A percentile compares a stretch with the other conserved stretches of the same genome.
phyloP scores from a whole-genome alignment of 2,329 filamentous ascomycete genomes.

The Aureobasidium lini region DNA sequence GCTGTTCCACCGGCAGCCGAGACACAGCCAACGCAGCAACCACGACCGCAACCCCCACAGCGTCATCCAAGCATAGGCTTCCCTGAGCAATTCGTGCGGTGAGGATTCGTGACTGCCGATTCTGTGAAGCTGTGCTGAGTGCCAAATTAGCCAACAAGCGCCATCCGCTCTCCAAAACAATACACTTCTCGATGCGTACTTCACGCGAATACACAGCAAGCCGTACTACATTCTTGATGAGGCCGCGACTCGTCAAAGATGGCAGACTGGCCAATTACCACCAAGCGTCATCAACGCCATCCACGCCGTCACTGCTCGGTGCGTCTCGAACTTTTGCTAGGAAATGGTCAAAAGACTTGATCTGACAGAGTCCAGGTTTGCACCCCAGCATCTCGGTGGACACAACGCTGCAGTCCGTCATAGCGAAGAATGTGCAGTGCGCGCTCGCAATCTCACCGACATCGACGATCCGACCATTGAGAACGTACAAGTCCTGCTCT shows the following conservation, averaged over 20 bases:
- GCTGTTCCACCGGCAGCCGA: not conserved
- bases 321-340: slow-evolving; percentile 45
- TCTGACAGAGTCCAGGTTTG: slow-evolving; percentile 51
- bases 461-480: slow-evolving; percentile 76
- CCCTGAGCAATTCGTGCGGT: slow-evolving; percentile 9
- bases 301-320: slow-evolving; percentile 41
- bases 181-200: slow-evolving; percentile 62
- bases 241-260: slow-evolving; percentile 60
- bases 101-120: not conserved
- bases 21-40: not conserved
- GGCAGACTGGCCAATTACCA: slow-evolving; percentile 60
- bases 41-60: not conserved
- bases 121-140: not conserved
- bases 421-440: slow-evolving; percentile 66
- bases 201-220: slow-evolving; percentile 70
- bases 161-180: slow-evolving; percentile 16
- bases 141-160: slow-evolving; percentile 1
- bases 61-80: slow-evolving; percentile 9
- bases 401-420: slow-evolving; percentile 60
- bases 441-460: slow-evolving; percentile 63
- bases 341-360: not conserved
- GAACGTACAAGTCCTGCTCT: slow-evolving; percentile 64
- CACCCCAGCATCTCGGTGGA: slow-evolving; percentile 55
- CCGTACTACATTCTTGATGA: slow-evolving; percentile 79
- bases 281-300: slow-evolving; percentile 46